phyloP scores from a whole-genome alignment of 768 basidiomycete genomes.

The Amanita inopinata region DNA sequence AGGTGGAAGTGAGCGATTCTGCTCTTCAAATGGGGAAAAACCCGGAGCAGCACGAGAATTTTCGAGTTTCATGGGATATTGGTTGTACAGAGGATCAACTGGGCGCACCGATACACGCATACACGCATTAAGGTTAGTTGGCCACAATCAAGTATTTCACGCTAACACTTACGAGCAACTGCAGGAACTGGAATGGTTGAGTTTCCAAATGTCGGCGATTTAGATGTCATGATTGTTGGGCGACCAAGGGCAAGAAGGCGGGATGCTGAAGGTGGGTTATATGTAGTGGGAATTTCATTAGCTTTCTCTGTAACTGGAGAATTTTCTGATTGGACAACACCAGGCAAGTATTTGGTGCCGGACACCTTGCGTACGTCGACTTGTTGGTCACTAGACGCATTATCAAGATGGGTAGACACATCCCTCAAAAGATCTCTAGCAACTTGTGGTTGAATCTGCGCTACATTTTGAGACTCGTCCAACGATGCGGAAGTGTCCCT shows the following conservation, averaged over 20 bases:
- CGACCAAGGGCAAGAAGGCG: slow-evolving; percentile 40
- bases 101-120: too few species aligned
- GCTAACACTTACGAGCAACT: slow-evolving; percentile 17
- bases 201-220: slow-evolving; percentile 15
- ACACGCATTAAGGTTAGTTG: slow-evolving; percentile 1
- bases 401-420: neutral
- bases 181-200: slow-evolving; percentile 12
- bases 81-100: slow-evolving; percentile 15
- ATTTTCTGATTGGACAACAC: slow-evolving; percentile 11
- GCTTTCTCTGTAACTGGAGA: neutral
- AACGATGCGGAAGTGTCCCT: neutral
- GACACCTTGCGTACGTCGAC: neutral
- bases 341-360: slow-evolving; percentile 2
- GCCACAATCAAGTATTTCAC: slow-evolving; percentile 2
- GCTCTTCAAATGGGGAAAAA: slow-evolving; percentile 56
- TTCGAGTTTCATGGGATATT: slow-evolving; percentile 20
- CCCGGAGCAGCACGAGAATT: slow-evolving; percentile 21
- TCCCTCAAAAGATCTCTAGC: neutral
- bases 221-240: slow-evolving; percentile 20
- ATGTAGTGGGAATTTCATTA: slow-evolving; percentile 16
- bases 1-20: slow-evolving; percentile 17
- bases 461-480: neutral
- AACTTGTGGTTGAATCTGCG: neutral
- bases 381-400: neutral
- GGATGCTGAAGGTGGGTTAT: slow-evolving; percentile 42